Evolutionary conservation across 148 eudicot species (phyloP), one percentile per base, ranked within the genome.

Genomic region (Vaccinium myrtillus): DNA sequence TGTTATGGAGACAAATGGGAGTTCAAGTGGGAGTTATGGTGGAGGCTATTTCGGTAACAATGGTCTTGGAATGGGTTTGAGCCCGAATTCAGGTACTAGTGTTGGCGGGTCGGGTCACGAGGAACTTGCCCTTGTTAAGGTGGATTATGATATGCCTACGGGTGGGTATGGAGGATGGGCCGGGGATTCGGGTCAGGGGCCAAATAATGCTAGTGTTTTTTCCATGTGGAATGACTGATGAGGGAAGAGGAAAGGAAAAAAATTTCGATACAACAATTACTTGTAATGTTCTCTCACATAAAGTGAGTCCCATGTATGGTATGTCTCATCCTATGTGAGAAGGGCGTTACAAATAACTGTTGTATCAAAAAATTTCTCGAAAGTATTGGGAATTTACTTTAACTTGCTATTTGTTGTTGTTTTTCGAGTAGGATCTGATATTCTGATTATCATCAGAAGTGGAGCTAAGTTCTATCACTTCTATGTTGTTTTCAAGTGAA

Each of bases 221-320:
- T 78, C 92, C 8, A 92, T 94, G 97, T 93, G 98, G 98, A 95
- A 93, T 83, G 94, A 95, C 5, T 94, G 85, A 91, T 1, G n/a
- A 16, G 13, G 39, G 70, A 15, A 15, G 43, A 15, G 21, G 39
- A 48, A 51, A 32, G 46, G 46, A 43, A 43, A 43, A 36, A 43
- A 43, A 43, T 5, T 5, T 43, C 0, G 46, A 43, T 43, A 43
- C 46, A 43, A 43, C 46, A 43, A 43, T 43, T 43, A 43, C 0
- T 43, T 43, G 46, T 14, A 43, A 43, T 0, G 46, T 43, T 43
- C 46, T 43, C 46, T 43, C 46, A 43, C 46, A 43, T 43, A 43
- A 43, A 43, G 46, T 43, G 46, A 43, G 0, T 43, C 46, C 0
- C 6, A 43, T 43, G 46, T 43, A 43, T 43, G 46, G 46, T 5